Percentiles rank a stretch among this genome's conserved stretches.
Conservation (phyloP, 169 alveolate species). For the Eimeria maxima region DNA sequence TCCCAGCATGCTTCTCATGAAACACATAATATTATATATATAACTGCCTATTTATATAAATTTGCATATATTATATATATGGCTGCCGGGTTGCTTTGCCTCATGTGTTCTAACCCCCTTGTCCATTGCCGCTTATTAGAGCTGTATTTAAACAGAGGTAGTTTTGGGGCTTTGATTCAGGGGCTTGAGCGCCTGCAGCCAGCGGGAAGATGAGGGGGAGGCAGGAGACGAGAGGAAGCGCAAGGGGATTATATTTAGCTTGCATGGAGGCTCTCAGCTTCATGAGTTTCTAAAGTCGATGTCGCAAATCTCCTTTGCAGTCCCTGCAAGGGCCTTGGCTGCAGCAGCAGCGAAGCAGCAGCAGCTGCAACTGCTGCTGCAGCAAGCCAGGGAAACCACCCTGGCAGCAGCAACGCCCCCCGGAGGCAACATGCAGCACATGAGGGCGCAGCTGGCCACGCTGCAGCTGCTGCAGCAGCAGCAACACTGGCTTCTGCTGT, state of each 20-base stretch:
- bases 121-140: too few species aligned
- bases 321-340: not conserved
- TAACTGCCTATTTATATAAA: too few species aligned
- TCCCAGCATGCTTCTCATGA: too few species aligned
- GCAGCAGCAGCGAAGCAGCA: too few species aligned
- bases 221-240: not conserved
- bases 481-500: constrained; percentile 46
- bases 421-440: not conserved
- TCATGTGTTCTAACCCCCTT: too few species aligned
- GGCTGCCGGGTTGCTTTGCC: too few species aligned
- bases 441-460: not conserved
- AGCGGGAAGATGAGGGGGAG: constrained; percentile 14
- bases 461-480: constrained; percentile 65
- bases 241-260: not conserved
- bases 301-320: not conserved
- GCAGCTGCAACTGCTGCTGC: constrained; percentile 12
- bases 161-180: not conserved
- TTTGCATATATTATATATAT: too few species aligned
- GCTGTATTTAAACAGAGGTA: not conserved
- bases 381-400: not conserved
- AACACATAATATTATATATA: too few species aligned
- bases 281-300: not conserved
- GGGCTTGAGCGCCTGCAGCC: constrained; percentile 25
- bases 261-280: not conserved
- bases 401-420: not conserved